Evolutionary conservation across 257 asterid genomes (phyloP), one percentile per base, ranked within the genome.

Genomic region (Forsythia suspensa): DNA sequence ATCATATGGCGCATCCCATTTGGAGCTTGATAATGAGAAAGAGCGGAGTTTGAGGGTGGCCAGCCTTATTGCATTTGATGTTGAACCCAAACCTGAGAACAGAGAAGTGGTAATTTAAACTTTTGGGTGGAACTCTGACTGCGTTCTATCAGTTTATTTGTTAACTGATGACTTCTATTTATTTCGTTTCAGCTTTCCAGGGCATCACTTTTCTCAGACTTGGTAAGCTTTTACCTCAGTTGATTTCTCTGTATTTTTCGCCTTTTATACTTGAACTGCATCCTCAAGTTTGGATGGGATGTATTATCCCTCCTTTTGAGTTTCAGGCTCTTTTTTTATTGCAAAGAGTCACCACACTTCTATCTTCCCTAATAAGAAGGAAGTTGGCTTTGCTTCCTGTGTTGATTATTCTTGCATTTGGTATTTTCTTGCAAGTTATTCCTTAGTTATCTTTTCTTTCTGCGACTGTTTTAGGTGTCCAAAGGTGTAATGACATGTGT

Each of bases 401-500:
- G 57, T 48, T 48, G n/a, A 48, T 48, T 48, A 4, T 48, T 48
- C n/a, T 48, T 72, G 34, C n/a, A 55, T 59, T 24, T 43, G 18
- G 34, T 69, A 18, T 63, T 59, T 63, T 5, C 66, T 48, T 67
- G 75, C 59, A 3, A 15, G 41, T 6, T 63, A 11, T 18, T 37
- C 70, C 46, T 75, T 21, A 77, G 57, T 15, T 76, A 68, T 71
- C 29, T 70, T 29, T 73, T 61, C 75, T 38, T 77, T 15, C 78
- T 73, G 29, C 10, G 0, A 1, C 16, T n/a, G 21, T 55, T 55
- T 16, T 83, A 95, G 99, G 93, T 86, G 66, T 84, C 94, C 24
- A 95, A 95, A 85, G 98, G 98, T 51, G 97, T 95, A 46, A 85
- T 93, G 97, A 87, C 90, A 70, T 93, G 98, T 85, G 97, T 86